These are phyloP conservation scores for Mycocentrospora acerina DNA, from an alignment of 2,329 filamentous ascomycete genomes.

Conservation along the genomic window DNA sequence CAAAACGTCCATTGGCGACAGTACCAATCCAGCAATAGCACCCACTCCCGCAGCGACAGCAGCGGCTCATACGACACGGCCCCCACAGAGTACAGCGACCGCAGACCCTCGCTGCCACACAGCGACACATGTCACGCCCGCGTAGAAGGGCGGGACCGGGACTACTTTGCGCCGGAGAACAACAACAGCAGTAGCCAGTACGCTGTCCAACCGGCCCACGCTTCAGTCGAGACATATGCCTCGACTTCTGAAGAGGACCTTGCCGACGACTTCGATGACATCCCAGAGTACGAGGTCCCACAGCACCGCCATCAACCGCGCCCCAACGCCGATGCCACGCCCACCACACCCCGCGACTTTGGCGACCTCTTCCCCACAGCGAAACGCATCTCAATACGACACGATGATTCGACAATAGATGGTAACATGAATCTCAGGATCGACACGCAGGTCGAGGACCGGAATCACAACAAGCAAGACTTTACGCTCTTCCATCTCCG, in stretches of 20 bases:
- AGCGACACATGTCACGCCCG: conserved; percentile 35
- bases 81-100: conserved; percentile 38
- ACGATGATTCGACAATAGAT: conserved; percentile 86
- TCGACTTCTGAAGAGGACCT: conserved; percentile 70
- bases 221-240: conserved; percentile 77
- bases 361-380: conserved; percentile 82
- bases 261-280: conserved; percentile 46
- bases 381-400: conserved; percentile 76
- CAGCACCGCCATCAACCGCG: conserved; percentile 63
- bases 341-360: conserved; percentile 81
- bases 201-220: conserved; percentile 39
- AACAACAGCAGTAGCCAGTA: conserved; percentile 13
- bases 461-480: conserved; percentile 61
- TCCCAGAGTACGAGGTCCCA: conserved; percentile 58
- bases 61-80: conserved; percentile 38
- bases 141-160: conserved; percentile 26
- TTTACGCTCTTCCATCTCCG: conserved; percentile 88
- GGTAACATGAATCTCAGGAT: conserved; percentile 96
- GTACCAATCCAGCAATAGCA: conserved; percentile 36
- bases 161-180: conserved; percentile 23
- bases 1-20: conserved; percentile 35
- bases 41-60: conserved; percentile 32
- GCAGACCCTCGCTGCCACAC: conserved; percentile 29
- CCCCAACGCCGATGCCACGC: conserved; percentile 62
- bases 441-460: conserved; percentile 68